Base-by-base conservation (phyloP, 2,329 filamentous ascomycete genomes). In the Talaromyces sp. region DNA sequence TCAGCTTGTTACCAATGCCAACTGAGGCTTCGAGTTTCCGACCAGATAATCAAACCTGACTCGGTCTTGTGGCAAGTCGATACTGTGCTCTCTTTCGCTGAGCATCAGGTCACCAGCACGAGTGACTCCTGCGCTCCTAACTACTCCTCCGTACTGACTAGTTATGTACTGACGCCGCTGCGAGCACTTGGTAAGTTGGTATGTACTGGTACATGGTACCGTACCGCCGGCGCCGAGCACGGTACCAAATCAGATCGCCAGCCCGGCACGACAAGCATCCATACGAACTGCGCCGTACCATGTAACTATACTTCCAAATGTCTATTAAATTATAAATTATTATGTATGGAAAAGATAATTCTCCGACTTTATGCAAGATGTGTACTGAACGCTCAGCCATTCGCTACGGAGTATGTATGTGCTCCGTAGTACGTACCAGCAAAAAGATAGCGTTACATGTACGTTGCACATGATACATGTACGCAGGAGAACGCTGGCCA, bases 201-300 rank as follows among this genome's bases (percentile, higher is more conserved):
- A n/a, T n/a, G n/a, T 56, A n/a, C 22, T 31, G 25, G 25, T 25
- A 27, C 47, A 15, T 11, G 49, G 17, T 22, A 22, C 53, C 53
- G 31, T 56, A 34, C 29, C 10, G 29, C 29, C 19, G 53, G 53
- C 31, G n/a, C 53, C 53, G 27, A 25, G 31, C 29, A 22, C n/a
- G 53, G 53, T 56, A 56, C n/a, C 53, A n/a, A 53, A 53, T 53
- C 49, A 53, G 17, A 19, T 53, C 49, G 49, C 49, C 10, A 27
- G 19, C 15, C 49, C n/a, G 15, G 27, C 25, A 47, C 19, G 3
- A 22, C 43, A 36, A 19, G n/a, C 29, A 36, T 17, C 3, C 29
- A 19, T 22, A 31, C 29, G 29, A 34, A 34, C 51, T 54, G 53
- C 31, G 29, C 29, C n/a, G 53, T 36, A n/a, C n/a, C n/a, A n/a